A percentile compares a stretch with the other conserved stretches of the same genome.
phyloP scores from a whole-genome alignment of 164 flowering plant genomes.

The Saururus chinensis region DNA sequence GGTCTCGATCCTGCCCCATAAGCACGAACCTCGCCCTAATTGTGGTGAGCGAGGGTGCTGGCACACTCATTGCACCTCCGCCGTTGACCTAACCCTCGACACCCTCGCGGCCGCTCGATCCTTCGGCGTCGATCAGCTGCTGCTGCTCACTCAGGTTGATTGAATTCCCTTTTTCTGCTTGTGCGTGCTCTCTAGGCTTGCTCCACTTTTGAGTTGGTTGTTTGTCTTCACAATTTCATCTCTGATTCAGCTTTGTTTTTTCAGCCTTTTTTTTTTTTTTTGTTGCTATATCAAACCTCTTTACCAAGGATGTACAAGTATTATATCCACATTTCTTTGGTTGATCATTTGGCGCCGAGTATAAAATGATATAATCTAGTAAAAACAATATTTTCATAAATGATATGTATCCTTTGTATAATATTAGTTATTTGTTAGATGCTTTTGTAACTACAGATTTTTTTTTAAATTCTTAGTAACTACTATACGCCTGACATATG shows the following conservation, averaged over 20 bases:
- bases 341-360: too few species aligned
- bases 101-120: constrained; percentile 92
- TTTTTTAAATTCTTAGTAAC: too few species aligned
- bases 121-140: constrained; percentile 94
- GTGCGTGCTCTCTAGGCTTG: background rate
- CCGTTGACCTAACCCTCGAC: constrained; percentile 97
- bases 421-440: too few species aligned
- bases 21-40: constrained; percentile 92
- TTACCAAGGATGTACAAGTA: too few species aligned
- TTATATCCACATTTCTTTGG: too few species aligned
- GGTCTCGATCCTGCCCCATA: constrained; percentile 89
- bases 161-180: background rate
- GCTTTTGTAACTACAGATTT: too few species aligned
- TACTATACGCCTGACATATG: too few species aligned
- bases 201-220: too few species aligned
- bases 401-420: too few species aligned
- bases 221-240: background rate
- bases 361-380: too few species aligned
- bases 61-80: constrained; percentile 99
- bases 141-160: constrained; percentile 82
- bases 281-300: background rate
- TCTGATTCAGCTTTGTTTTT: background rate
- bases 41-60: constrained; percentile 93
- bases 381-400: too few species aligned
- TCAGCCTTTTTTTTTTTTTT: background rate